Percentiles rank a stretch among this genome's conserved stretches.
These are phyloP conservation scores for Trypanosoma rangeli DNA, from an alignment of 208 protist genomes.

Conservation along the genomic window DNA sequence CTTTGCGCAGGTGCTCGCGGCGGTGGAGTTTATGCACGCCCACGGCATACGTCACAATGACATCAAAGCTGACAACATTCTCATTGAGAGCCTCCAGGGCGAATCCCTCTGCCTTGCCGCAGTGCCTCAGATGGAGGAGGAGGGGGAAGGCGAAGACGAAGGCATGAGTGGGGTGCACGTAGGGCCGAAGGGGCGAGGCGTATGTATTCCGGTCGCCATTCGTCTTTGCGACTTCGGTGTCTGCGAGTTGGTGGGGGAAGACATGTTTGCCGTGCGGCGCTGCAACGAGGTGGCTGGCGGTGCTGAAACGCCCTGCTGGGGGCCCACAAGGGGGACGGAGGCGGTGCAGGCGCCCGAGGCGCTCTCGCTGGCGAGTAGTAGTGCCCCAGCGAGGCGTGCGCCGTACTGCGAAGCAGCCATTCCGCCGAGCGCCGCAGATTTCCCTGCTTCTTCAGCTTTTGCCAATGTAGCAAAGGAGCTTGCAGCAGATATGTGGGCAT, in stretches of 20 bases:
- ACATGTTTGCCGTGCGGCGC: conserved; percentile 45
- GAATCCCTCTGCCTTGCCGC: neutral
- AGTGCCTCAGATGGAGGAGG: neutral
- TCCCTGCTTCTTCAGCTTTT: neutral
- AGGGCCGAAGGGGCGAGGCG: neutral
- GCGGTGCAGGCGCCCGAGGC: conserved; percentile 81
- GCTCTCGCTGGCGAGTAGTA: conserved; percentile 25
- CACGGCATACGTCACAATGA: conserved; percentile 72
- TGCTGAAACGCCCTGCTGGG: conserved; percentile 51
- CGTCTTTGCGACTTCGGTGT: conserved; percentile 79
- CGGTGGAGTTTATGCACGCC: conserved; percentile 59
- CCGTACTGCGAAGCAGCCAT: neutral
- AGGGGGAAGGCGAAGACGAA: neutral
- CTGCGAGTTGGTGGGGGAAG: conserved; percentile 65
- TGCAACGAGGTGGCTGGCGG: conserved; percentile 35
- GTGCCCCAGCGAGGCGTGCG: neutral
- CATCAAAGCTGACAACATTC: conserved; percentile 78
- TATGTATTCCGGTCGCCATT: conserved; percentile 40
- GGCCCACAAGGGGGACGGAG: conserved; percentile 65
- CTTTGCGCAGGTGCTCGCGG: conserved; percentile 69
- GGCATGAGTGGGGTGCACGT: neutral
- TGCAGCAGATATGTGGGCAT: conserved; percentile 81
- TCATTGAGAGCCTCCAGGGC: conserved; percentile 36
- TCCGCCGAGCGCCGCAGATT: neutral
- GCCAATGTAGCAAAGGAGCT: conserved; percentile 34